These are phyloP conservation scores for Lasiodiplodia theobromae DNA, from an alignment of 2,329 filamentous ascomycete species.

Conservation along the genomic window DNA sequence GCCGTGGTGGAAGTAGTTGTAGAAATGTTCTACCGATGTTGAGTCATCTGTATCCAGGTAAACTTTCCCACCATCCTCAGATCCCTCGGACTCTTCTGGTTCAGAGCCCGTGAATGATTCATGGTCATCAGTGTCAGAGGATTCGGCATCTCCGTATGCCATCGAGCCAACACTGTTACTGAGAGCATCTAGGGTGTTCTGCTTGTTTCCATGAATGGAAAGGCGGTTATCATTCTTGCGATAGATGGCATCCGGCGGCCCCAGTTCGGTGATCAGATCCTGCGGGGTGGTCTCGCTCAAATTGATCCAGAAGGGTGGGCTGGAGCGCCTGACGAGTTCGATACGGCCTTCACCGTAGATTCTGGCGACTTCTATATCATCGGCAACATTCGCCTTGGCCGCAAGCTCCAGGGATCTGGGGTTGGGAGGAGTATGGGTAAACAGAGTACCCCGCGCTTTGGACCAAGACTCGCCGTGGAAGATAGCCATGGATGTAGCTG, in stretches of 20 bases:
- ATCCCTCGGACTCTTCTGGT: constrained; percentile 60
- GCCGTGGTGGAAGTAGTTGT: constrained; percentile 96
- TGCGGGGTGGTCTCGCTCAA: constrained; percentile 90
- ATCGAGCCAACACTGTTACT: constrained; percentile 20
- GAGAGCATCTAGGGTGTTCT: constrained; percentile 46
- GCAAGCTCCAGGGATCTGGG: constrained; percentile 74
- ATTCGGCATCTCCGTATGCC: constrained; percentile 40
- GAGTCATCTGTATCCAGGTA: constrained; percentile 46
- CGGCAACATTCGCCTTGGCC: constrained; percentile 74
- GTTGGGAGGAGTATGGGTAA: constrained; percentile 75
- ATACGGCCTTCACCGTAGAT: constrained; percentile 80
- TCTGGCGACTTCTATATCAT: constrained; percentile 83
- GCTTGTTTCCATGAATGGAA: constrained; percentile 70
- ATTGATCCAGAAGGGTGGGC: constrained; percentile 71
- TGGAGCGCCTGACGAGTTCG: constrained; percentile 77
- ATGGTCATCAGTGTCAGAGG: constrained; percentile 37
- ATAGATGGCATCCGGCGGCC: constrained; percentile 93
- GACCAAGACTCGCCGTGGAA: constrained; percentile 93
- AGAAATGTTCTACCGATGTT: constrained; percentile 77
- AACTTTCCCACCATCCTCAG: constrained; percentile 37
- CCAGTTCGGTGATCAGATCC: constrained; percentile 87
- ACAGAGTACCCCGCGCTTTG: constrained; percentile 77
- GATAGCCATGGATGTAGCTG: constrained; percentile 86
- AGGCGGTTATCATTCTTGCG: constrained; percentile 88
- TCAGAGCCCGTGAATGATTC: constrained; percentile 53